Conservation (phyloP, 2,329 filamentous ascomycete genomes). For the Daldinia eschscholtzii region DNA sequence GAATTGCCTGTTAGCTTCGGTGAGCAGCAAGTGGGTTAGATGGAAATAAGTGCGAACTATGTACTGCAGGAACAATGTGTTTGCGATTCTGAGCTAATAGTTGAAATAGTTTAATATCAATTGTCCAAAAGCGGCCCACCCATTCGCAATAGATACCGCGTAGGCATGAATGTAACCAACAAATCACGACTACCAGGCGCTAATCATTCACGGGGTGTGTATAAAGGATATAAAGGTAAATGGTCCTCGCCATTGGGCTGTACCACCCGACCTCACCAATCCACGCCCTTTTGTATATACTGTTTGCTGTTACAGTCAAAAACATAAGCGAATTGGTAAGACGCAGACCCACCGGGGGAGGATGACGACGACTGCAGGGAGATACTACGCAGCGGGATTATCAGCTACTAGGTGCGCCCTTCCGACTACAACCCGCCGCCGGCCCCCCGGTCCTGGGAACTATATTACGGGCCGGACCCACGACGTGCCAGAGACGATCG, state of each 20-base stretch:
- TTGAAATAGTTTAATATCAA: background rate
- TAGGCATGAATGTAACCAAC: background rate
- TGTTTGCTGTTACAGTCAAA: background rate
- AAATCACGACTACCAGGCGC: background rate
- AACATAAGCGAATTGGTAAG: background rate
- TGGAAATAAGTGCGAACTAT: background rate
- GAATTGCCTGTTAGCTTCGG: background rate
- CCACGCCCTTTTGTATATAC: background rate
- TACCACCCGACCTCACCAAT: background rate
- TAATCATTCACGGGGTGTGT: background rate
- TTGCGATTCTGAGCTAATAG: background rate
- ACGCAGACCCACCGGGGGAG: background rate
- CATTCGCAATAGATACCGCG: background rate
- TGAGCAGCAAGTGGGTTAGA: background rate
- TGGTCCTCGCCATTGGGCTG: background rate
- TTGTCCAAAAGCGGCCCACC: background rate
- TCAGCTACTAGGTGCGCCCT: conserved; percentile 22
- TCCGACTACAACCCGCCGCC: conserved; percentile 26
- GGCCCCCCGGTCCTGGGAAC: conserved; percentile 26
- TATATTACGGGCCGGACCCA: conserved; percentile 21
- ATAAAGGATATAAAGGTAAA: conserved; percentile 4
- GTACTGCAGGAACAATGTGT: background rate
- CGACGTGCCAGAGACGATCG: background rate
- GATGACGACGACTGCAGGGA: conserved; percentile 6
- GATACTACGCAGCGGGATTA: background rate